Conservation (phyloP, 495 filamentous ascomycete species). For the Podospora pseudopauciseta region DNA sequence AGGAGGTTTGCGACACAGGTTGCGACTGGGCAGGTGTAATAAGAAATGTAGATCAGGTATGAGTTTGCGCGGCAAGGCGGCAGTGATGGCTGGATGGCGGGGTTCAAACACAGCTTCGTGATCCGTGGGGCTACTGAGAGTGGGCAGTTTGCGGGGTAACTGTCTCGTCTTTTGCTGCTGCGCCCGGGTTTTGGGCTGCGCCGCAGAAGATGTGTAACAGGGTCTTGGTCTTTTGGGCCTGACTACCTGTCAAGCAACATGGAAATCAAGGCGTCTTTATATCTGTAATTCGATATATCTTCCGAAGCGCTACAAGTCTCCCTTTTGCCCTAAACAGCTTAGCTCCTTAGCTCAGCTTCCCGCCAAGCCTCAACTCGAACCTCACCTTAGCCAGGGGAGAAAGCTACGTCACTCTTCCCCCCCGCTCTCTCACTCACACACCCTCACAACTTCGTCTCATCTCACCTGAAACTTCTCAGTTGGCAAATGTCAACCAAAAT, state of each 20-base stretch:
- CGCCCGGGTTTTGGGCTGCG: not conserved
- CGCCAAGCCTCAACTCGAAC: not conserved
- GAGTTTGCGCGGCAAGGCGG: not conserved
- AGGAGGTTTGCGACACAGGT: not conserved
- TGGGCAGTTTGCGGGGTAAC: not conserved
- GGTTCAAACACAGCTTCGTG: not conserved
- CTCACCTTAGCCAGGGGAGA: not conserved
- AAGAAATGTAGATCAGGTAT: not conserved
- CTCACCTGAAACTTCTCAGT: not conserved
- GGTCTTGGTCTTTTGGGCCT: not conserved
- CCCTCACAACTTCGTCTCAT: conserved; percentile 6
- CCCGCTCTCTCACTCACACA: conserved; percentile 1
- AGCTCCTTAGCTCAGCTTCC: conserved; percentile 2
- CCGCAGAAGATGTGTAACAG: not conserved
- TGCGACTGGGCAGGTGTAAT: not conserved
- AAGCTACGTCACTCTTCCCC: conserved; percentile 4
- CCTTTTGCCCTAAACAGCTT: not conserved
- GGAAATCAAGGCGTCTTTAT: no score
- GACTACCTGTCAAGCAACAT: not conserved
- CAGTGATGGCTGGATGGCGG: not conserved
- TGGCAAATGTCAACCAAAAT: conserved; percentile 33
- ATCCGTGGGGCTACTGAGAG: not conserved
- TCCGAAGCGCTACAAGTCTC: not conserved
- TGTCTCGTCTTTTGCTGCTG: not conserved
- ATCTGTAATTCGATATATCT: not conserved